A percentile compares a stretch with the other conserved stretches of the same genome.
phyloP scores from a whole-genome alignment of 768 basidiomycete species.

The Lepiota subincarnata region DNA sequence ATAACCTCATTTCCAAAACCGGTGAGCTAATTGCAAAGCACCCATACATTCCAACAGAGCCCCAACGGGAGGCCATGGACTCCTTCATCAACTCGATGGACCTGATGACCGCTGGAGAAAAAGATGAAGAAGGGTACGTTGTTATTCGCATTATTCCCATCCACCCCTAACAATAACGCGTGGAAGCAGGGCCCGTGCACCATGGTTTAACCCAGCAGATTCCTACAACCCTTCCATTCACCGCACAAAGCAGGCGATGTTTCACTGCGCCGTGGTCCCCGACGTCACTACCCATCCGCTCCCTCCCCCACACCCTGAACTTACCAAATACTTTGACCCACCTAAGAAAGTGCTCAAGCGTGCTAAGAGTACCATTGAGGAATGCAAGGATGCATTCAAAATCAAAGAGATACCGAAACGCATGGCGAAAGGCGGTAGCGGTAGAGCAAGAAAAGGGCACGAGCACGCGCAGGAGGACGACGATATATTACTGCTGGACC shows the following conservation, averaged over 20 bases:
- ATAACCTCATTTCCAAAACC: conserved; percentile 16
- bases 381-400: conserved; percentile 64
- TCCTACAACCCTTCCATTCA: conserved; percentile 92
- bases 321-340: conserved; percentile 80
- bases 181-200: conserved; percentile 42
- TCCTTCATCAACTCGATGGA: conserved; percentile 87
- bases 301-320: conserved; percentile 80
- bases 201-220: conserved; percentile 75
- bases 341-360: conserved; percentile 66
- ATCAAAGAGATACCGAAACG: conserved; percentile 76
- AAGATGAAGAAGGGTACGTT: conserved; percentile 69
- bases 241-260: conserved; percentile 88
- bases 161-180: conserved; percentile 1
- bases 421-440: conserved; percentile 29
- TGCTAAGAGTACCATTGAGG: conserved; percentile 50
- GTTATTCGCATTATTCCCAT: neutral
- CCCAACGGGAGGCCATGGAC: conserved; percentile 80
- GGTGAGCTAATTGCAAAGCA: conserved; percentile 53
- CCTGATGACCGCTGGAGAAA: conserved; percentile 70
- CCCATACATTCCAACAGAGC: conserved; percentile 75
- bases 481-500: conserved; percentile 53
- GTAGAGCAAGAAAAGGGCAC: conserved; percentile 52
- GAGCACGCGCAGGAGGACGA: conserved; percentile 63
- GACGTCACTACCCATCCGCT: conserved; percentile 75
- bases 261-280: conserved; percentile 76